Base-by-base conservation (phyloP, 164 flowering plant genomes). In the Echeveria elegans region DNA sequence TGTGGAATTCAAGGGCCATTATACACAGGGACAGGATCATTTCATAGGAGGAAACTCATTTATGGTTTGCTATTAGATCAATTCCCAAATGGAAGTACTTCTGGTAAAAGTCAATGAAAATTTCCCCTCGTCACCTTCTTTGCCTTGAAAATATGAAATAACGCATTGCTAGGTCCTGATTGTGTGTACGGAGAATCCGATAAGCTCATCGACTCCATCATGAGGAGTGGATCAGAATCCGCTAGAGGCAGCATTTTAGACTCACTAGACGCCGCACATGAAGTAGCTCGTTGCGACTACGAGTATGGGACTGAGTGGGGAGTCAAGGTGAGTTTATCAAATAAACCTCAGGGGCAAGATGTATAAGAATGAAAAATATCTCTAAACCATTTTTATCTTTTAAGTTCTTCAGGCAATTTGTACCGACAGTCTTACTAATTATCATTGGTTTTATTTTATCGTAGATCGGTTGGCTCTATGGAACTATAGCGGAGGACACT, bases 381-480 rank as follows among this genome's bases (percentile, higher is more conserved):
- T n/a, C n/a, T n/a, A n/a, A n/a, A n/a, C n/a, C n/a, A n/a, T n/a
- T n/a, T n/a, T n/a, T n/a, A n/a, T n/a, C n/a, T n/a, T n/a, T n/a
- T n/a, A n/a, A n/a, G n/a, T n/a, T n/a, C n/a, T n/a, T n/a, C n/a
- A n/a, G n/a, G n/a, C n/a, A n/a, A n/a, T n/a, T n/a, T n/a, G n/a
- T n/a, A n/a, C n/a, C n/a, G n/a, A n/a, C n/a, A n/a, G n/a, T n/a
- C n/a, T n/a, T n/a, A n/a, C n/a, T n/a, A n/a, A n/a, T n/a, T n/a
- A n/a, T 36, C 18, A 10, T 14, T 43, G 14, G 19, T 4, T 16
- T 43, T 10, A 10, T 43, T 43, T 43, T 43, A 14, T n/a, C 2
- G 45, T 74, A 87, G 92, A 68, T 81, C 29, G 91, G 95, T 2
- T 85, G 79, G 86, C 36, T 77, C 0, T 86, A 88, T 64, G 94